Base-by-base conservation (phyloP, 140 eudicot species). In the Ambrosia hybrid region DNA sequence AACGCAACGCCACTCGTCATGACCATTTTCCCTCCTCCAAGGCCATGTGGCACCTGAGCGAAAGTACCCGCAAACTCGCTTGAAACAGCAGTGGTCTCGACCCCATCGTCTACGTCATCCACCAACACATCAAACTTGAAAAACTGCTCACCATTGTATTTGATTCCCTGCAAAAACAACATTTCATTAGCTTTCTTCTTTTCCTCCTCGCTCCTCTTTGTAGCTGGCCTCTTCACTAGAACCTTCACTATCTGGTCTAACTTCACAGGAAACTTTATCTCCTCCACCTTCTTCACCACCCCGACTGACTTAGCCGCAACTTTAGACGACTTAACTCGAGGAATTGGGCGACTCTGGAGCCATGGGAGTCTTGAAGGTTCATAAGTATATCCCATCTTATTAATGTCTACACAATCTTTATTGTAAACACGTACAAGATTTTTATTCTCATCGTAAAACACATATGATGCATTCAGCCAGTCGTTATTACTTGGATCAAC, bases 401-500 rank as follows among this genome's bases (percentile, higher is more conserved):
- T 34, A 0, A 16, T 51, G 59, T 79, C 79, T 3, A 85, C 38
- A 57, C 83, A 76, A 45, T 90, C 96, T 15, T 41, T 13, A 33
- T 79, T 83, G 51, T 58, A 76, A 3, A 90, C 89, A 6, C 91
- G 73, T 0, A 83, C 89, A 4, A 83, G 75, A 0, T 76, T 15
- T 1, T 56, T 68, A 13, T 90, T 81, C 55, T 90, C 96, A 6
- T 90, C 91, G 26, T 85, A 90, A 45, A 90, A 85, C 3, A 90
- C 46, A 26, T 76, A 90, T 0, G 88, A 76, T 0, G 87, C 63
- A 1, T 87, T 33, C 14, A 64, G 21, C 82, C 81, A 90, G 55
- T 90, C 96, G 0, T 57, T 59, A 16, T 72, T 72, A 0, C 12
- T 33, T 3, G 83, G 70, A 11, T 90, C 87, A 7, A 39, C 5